A percentile compares a stretch with the other conserved stretches of the same genome.
Evolutionary conservation across 2,329 filamentous ascomycete genomes (phyloP).

Genomic region (Clonostachys byssicola): DNA sequence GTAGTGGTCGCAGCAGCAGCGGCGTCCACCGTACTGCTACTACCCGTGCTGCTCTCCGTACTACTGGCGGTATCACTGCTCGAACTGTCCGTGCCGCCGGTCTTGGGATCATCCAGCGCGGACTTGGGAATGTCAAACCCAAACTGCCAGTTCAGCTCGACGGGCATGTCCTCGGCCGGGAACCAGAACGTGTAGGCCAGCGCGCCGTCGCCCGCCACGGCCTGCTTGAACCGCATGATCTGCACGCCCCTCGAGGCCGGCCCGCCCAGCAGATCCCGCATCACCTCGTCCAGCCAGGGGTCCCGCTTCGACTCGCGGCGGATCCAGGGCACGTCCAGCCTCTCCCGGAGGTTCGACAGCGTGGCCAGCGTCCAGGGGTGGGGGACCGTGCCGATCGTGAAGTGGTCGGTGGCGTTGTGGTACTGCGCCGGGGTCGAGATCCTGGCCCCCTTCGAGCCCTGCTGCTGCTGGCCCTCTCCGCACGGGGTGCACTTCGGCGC

Average conservation of each 20-base stretch:
- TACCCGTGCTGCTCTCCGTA: too few species aligned
- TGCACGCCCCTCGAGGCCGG: constrained; percentile 58
- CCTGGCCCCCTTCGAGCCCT: constrained; percentile 46
- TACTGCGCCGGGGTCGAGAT: constrained; percentile 65
- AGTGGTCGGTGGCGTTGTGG: constrained; percentile 67
- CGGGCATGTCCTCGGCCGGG: constrained; percentile 62
- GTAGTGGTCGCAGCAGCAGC: too few species aligned
- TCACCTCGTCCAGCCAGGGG: constrained; percentile 70
- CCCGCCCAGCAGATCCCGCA: constrained; percentile 60
- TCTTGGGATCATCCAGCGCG: background rate
- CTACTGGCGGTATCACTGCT: too few species aligned
- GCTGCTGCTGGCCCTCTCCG: constrained; percentile 48
- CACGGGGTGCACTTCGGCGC: constrained; percentile 70
- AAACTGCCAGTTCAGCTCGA: constrained; percentile 85
- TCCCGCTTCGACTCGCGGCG: constrained; percentile 69
- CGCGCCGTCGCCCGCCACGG: constrained; percentile 66
- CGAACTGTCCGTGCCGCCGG: background rate
- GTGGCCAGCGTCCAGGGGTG: constrained; percentile 83
- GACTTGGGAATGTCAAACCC: constrained; percentile 70
- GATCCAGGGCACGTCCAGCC: constrained; percentile 61
- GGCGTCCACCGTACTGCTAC: too few species aligned
- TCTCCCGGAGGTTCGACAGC: constrained; percentile 57
- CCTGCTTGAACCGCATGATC: constrained; percentile 74
- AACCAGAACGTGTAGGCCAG: constrained; percentile 73
- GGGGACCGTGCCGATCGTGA: constrained; percentile 82